phyloP scores from a whole-genome alignment of 1,284 basidiomycete genomes.

The Chalciporus sp. region DNA sequence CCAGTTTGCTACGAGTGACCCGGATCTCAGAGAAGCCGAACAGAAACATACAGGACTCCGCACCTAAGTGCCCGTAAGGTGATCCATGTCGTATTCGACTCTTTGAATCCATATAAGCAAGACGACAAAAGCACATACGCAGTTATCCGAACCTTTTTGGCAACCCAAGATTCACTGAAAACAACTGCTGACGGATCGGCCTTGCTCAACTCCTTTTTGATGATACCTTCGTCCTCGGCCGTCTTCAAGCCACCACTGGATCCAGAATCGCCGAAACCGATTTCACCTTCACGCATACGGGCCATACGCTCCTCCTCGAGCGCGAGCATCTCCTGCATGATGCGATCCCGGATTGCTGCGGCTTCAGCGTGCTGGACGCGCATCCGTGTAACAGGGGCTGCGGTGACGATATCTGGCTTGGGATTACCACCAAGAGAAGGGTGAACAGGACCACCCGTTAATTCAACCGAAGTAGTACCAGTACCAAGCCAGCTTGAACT shows the following conservation, averaged over 20 bases:
- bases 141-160: slow-evolving; percentile 77
- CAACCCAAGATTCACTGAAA: slow-evolving; percentile 93
- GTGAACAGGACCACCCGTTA: slow-evolving; percentile 30
- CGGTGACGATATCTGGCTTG: slow-evolving; percentile 25
- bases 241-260: slow-evolving; percentile 56
- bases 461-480: slow-evolving; percentile 31
- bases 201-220: slow-evolving; percentile 92
- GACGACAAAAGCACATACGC: not conserved
- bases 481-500: slow-evolving; percentile 61
- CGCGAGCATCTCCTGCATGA: slow-evolving; percentile 99
- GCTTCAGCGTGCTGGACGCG: slow-evolving; percentile 81
- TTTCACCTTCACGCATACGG: slow-evolving; percentile 79
- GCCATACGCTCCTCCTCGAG: slow-evolving; percentile 97
- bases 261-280: slow-evolving; percentile 49
- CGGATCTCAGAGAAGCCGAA: slow-evolving; percentile 11
- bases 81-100: slow-evolving; percentile 89
- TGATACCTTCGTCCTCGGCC: slow-evolving; percentile 89
- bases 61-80: slow-evolving; percentile 94
- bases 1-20: slow-evolving; percentile 57
- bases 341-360: slow-evolving; percentile 88
- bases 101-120: slow-evolving; percentile 37
- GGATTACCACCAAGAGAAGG: slow-evolving; percentile 34
- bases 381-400: slow-evolving; percentile 49
- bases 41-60: slow-evolving; percentile 35
- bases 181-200: slow-evolving; percentile 95